phyloP scores from a whole-genome alignment of 495 filamentous ascomycete species.

The Penicillium steckii region DNA sequence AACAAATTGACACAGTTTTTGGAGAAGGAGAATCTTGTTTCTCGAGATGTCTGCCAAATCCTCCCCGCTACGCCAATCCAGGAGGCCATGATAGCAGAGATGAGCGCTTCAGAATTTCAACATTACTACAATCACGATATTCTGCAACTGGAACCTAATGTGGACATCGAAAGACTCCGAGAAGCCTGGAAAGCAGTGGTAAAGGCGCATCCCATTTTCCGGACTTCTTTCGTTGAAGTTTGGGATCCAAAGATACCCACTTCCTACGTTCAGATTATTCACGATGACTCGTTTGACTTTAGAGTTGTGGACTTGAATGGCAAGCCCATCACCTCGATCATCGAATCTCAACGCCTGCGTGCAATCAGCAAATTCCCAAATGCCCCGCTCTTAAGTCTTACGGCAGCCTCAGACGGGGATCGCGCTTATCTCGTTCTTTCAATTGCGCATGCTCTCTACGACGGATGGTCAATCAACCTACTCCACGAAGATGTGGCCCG shows the following conservation, averaged over 20 bases:
- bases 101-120: constrained; percentile 63
- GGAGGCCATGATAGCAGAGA: constrained; percentile 80
- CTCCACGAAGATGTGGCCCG: constrained; percentile 59
- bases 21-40: constrained; percentile 22
- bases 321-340: constrained; percentile 16
- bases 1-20: constrained; percentile 31
- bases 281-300: constrained; percentile 26
- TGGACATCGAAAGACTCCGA: constrained; percentile 54
- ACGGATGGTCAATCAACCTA: constrained; percentile 73
- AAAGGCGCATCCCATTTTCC: constrained; percentile 60
- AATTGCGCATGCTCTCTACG: constrained; percentile 85
- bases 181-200: constrained; percentile 60
- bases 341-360: constrained; percentile 24
- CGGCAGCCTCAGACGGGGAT: constrained; percentile 16
- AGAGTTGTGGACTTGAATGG: constrained; percentile 19
- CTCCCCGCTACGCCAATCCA: constrained; percentile 76
- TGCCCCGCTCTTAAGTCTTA: constrained; percentile 18
- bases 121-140: constrained; percentile 83
- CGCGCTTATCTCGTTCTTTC: constrained; percentile 29
- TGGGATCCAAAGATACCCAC: constrained; percentile 52
- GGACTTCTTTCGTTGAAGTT: constrained; percentile 65
- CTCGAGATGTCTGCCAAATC: constrained; percentile 46
- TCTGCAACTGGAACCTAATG: constrained; percentile 50
- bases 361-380: constrained; percentile 5
- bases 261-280: constrained; percentile 66